Evolutionary conservation across 768 basidiomycete species (phyloP), one percentile per base, ranked within the genome.

Genomic region (Russula abietina): DNA sequence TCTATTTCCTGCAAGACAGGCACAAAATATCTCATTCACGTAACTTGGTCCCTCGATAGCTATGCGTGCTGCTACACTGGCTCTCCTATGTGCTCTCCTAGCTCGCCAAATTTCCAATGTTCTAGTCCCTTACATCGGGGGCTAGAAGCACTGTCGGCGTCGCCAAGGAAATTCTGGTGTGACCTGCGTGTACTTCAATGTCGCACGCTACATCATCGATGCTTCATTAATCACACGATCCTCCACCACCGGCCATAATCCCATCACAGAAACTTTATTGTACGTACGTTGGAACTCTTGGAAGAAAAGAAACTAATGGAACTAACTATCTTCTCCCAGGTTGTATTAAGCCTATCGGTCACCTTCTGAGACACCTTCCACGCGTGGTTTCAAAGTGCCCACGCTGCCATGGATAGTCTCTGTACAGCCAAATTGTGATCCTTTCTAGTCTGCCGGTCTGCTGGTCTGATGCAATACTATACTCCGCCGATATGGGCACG

Each of bases 241-340:
- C 10, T 3, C 6, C 28, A 41, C 26, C 14, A 46, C 41, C 43
- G 8, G 19, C 1, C 22, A n/a, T n/a, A 33, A 33, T 16, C 43
- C 52, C 17, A 41, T 50, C 45, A 46, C 22, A 22, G 45, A 46
- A 46, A 46, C 11, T 22, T 46, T 46, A n/a, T 46, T 46, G 51
- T 59, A 59, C 62, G 57, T 54, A 63, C 57, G 28, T n/a, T 53
- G 14, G 46, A 49, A 22, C 9, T 59, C 43, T 39, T 39, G 24
- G 57, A 39, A 22, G 56, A 41, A 39, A 56, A 46, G 49, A 57
- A 26, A 52, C 50, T 46, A 46, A 41, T 46, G 45, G 45, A 46
- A 46, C 11, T 46, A 46, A 33, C 11, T 11, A 3, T 30, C 30
- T 6, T 30, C 30, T 30, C 30, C 30, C 30, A 30, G 11, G 9